Base-by-base conservation (phyloP, 305 asterid species). In the Fraxinus velutina region DNA sequence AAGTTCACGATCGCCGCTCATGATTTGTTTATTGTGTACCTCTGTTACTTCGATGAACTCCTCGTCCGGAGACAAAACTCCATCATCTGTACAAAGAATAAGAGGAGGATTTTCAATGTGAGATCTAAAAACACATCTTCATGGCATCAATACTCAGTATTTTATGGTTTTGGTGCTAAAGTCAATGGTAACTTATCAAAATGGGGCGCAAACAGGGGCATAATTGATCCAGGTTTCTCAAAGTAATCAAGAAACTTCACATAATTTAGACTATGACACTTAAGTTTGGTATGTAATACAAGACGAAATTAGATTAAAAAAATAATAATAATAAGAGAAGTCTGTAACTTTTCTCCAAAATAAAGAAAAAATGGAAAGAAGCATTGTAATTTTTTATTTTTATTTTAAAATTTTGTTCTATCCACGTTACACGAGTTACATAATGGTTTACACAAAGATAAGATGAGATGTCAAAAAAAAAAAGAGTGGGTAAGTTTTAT, bases 41-140 rank as follows among this genome's bases (percentile, higher is more conserved):
- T 86, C 90, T 8, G 82, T 83, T 55, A 89, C 92, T 24, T 91
- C 92, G 7, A 93, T 92, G 0, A 89, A 39, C 81, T 94, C 97
- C 66, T 89, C 96, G 2, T 90, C 96, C 4, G 96, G 92, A 5
- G 90, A 90, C 47, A 82, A 73, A 3, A 75, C 85, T 19, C 86
- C 86, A 13, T 90, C 95, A 77, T 91, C 93, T 90, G 22, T 2
- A 55, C 27, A 5, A 6, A 55, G 66, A 17, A 55, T 13, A 42
- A 1, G 5, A 9, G 50, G 50, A 42, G 50, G 4, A 5, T 42
- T 42, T 42, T 42, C 15, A 13, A 47, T 4, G 19, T 47, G 19
- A 47, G 4, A 47, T 13, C 57, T 47, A 13, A 13, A 13, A 47
- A 47, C 57, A 44, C 15, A 0, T 47, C 15, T 42, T 42, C 52